phyloP scores from a whole-genome alignment of 2,329 filamentous ascomycete species.

The Aspergillus aculeatus region DNA sequence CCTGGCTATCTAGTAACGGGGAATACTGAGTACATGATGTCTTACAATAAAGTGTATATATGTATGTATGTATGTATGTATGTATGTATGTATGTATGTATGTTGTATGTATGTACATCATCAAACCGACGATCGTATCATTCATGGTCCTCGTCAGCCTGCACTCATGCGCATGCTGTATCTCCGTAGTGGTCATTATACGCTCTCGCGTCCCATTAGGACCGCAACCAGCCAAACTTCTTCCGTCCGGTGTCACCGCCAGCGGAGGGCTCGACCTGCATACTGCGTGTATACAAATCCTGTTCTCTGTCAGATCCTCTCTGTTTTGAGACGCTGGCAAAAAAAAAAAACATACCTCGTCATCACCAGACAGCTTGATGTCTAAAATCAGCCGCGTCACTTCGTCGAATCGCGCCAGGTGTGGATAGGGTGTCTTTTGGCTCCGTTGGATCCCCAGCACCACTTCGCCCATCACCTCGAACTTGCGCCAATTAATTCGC shows the following conservation, averaged over 20 bases:
- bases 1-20: not conserved
- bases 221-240: slow-evolving; percentile 46
- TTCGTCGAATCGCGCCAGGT: slow-evolving; percentile 66
- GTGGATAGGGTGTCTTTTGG: slow-evolving; percentile 78
- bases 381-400: slow-evolving; percentile 76
- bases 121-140: slow-evolving; percentile 20
- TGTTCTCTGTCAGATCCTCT: slow-evolving; percentile 27
- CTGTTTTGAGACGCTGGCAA: not conserved
- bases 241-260: slow-evolving; percentile 38
- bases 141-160: slow-evolving; percentile 20
- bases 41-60: not conserved
- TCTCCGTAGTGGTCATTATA: slow-evolving; percentile 8
- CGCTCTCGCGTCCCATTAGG: slow-evolving; percentile 20
- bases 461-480: slow-evolving; percentile 91
- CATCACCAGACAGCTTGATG: slow-evolving; percentile 76
- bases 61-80: no score
- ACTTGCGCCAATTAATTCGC: slow-evolving; percentile 96
- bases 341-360: slow-evolving; percentile 65
- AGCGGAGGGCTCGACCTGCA: slow-evolving; percentile 52
- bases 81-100: slow-evolving; percentile 16
- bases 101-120: slow-evolving; percentile 22
- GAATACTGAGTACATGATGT: slow-evolving; percentile 9
- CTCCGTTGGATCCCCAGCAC: slow-evolving; percentile 88
- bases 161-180: slow-evolving; percentile 7
- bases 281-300: slow-evolving; percentile 61